Evolutionary conservation across 2,329 filamentous ascomycete species (phyloP).

Genomic region (Colletotrichum sp.): DNA sequence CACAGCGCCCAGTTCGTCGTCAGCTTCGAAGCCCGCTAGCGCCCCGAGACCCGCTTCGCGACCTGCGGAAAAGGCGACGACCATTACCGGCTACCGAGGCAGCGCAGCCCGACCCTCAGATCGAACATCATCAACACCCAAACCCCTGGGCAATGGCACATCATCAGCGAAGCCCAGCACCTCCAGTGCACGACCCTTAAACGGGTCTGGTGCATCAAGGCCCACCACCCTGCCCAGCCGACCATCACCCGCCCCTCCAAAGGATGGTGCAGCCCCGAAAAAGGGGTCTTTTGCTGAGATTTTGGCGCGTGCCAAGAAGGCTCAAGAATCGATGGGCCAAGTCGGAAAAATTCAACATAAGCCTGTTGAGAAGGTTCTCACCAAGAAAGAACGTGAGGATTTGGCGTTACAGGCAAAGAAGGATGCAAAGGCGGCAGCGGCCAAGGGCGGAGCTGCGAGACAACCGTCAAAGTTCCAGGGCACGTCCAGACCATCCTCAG

Average conservation of each 20-base stretch:
- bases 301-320: constrained; percentile 73
- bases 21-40: constrained; percentile 28
- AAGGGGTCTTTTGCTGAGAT: constrained; percentile 79
- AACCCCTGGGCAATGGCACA: constrained; percentile 3
- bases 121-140: constrained; percentile 8
- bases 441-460: constrained; percentile 2
- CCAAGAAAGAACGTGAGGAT: constrained; percentile 58
- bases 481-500: not conserved
- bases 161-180: not conserved
- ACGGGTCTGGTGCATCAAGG: not conserved
- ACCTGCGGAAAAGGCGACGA: constrained; percentile 1
- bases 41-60: constrained; percentile 24
- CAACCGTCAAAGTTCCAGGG: constrained; percentile 9
- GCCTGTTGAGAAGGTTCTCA: constrained; percentile 67
- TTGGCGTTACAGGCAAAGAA: constrained; percentile 48
- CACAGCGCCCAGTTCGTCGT: constrained; percentile 13
- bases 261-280: constrained; percentile 59
- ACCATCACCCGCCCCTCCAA: constrained; percentile 40
- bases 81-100: constrained; percentile 16
- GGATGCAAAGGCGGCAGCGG: not conserved
- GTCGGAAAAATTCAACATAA: constrained; percentile 79
- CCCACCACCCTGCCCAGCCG: not conserved
- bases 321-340: constrained; percentile 64
- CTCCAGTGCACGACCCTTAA: not conserved
- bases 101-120: constrained; percentile 18